Percentiles rank a stretch among this genome's conserved stretches.
Conservation (phyloP, 2,329 filamentous ascomycete genomes). For the Pseudofabraea citricarpa region DNA sequence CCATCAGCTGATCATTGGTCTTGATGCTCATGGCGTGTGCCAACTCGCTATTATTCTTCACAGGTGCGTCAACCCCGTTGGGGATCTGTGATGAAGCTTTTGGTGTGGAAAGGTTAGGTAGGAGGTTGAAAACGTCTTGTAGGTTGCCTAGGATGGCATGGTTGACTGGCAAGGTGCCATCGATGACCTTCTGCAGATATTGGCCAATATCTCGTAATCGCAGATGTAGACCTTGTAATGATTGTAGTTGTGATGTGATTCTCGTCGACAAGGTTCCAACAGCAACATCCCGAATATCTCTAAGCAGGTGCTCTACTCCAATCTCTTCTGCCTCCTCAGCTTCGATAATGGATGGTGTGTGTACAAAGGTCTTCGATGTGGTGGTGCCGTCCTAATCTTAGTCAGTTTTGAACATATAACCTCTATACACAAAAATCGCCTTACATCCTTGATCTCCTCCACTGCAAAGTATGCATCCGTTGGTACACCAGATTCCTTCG, state of each 20-base stretch:
- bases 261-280: conserved; percentile 94
- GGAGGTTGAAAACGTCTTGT: conserved; percentile 98
- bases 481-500: conserved; percentile 94
- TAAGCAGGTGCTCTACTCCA: conserved; percentile 93
- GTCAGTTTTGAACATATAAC: conserved; percentile 12
- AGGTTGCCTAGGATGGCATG: conserved; percentile 96
- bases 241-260: conserved; percentile 96
- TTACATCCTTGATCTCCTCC: conserved; percentile 98
- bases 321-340: conserved; percentile 99
- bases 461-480: conserved; percentile 99
- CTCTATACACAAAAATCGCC: conserved; percentile 26
- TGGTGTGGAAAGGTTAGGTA: conserved; percentile 90
- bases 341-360: conserved; percentile 97
- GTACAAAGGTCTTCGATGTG: conserved; percentile 94
- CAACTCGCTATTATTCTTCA: conserved; percentile 71
- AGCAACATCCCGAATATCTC: conserved; percentile 96
- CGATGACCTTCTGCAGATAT: conserved; percentile 93
- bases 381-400: conserved; percentile 83
- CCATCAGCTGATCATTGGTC: conserved; percentile 98
- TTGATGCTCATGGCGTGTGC: conserved; percentile 98
- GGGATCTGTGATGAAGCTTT: conserved; percentile 53
- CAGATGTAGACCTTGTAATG: conserved; percentile 90
- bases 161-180: conserved; percentile 89
- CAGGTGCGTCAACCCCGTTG: conserved; percentile 38
- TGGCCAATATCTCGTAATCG: conserved; percentile 91